These are phyloP conservation scores for Panellus pusillus DNA, from an alignment of 768 basidiomycete genomes.

Conservation along the genomic window DNA sequence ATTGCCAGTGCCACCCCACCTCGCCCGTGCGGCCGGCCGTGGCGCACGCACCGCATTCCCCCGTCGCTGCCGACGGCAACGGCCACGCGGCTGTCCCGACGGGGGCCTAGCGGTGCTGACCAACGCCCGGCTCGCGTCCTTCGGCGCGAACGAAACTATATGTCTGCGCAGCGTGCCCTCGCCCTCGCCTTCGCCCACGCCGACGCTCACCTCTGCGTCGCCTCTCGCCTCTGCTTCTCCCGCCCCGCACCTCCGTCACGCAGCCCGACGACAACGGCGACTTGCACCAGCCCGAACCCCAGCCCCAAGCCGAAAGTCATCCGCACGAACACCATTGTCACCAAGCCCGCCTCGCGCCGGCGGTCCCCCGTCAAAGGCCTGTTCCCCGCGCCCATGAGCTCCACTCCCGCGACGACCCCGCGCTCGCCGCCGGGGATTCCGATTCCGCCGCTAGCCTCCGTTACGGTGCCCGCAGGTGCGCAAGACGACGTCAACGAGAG, in stretches of 20 bases:
- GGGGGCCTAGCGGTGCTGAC: slow-evolving; percentile 34
- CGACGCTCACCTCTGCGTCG: slow-evolving; percentile 4
- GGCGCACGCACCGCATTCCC: not conserved
- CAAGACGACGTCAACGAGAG: too few relatives aligned
- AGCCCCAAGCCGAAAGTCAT: too few relatives aligned
- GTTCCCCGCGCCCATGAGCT: not conserved
- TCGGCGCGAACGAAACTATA: slow-evolving; percentile 40
- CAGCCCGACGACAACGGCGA: too few relatives aligned
- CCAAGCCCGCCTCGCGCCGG: not conserved
- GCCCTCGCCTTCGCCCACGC: slow-evolving; percentile 20
- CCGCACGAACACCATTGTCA: too few relatives aligned
- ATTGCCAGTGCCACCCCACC: not conserved
- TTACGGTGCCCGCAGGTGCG: not conserved
- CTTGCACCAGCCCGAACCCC: too few relatives aligned
- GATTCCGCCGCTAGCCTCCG: slow-evolving; percentile 1
- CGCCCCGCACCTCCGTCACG: not conserved
- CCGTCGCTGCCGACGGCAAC: not conserved
- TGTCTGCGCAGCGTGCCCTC: slow-evolving; percentile 31
- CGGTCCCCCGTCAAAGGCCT: slow-evolving; percentile 10
- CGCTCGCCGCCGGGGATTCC: not conserved
- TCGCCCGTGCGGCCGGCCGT: not conserved
- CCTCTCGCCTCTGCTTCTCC: not conserved
- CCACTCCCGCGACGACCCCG: not conserved
- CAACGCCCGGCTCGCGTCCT: slow-evolving; percentile 35
- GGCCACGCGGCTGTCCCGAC: not conserved